Percentiles rank a stretch among this genome's conserved stretches.
Evolutionary conservation across 179 eudicot species (phyloP).

Genomic region (Actinidia polygama): DNA sequence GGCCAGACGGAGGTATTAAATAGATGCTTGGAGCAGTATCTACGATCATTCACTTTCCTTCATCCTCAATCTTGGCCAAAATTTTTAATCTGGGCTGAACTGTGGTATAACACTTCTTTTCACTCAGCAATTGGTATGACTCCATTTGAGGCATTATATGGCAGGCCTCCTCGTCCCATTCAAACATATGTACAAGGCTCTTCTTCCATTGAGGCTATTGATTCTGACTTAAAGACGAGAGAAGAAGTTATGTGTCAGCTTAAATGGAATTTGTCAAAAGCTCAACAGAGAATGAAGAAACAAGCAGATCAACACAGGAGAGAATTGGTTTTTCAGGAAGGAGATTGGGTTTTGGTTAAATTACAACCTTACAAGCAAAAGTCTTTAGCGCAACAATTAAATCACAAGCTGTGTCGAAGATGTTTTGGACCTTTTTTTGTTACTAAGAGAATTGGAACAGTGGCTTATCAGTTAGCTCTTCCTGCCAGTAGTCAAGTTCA

Average conservation of each 20-base stretch:
- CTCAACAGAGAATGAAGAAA: no score
- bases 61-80: neutral
- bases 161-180: neutral
- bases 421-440: neutral
- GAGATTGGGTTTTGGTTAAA: neutral
- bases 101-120: neutral
- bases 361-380: neutral
- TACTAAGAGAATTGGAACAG: neutral
- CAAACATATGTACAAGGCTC: neutral
- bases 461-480: neutral
- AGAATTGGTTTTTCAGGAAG: neutral
- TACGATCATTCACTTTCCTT: no score
- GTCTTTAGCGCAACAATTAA: neutral
- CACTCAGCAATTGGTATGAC: neutral
- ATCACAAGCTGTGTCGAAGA: no score
- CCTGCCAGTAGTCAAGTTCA: neutral
- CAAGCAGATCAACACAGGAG: no score
- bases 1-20: neutral
- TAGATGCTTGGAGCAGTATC: neutral
- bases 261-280: no score
- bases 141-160: neutral
- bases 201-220: neutral
- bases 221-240: neutral
- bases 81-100: neutral
- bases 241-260: no score